Base-by-base conservation (phyloP, 2,329 filamentous ascomycete species). In the Lachnellula cervina region DNA sequence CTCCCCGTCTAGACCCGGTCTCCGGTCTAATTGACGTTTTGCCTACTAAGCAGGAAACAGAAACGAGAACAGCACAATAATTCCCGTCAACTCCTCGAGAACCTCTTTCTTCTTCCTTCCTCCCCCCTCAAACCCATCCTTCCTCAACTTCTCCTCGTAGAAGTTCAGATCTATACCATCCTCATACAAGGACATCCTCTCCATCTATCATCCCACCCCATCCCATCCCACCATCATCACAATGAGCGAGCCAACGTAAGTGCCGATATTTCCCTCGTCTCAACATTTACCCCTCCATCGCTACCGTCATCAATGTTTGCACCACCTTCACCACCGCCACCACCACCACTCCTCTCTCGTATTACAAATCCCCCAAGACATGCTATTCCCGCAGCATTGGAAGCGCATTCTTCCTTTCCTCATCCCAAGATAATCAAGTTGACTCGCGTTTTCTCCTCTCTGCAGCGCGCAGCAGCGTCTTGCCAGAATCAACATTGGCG, bases 401-500 rank as follows among this genome's bases (percentile, higher is more conserved):
- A 50, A 55, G 47, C 61, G 55, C 50, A 52, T 60, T 63, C 66
- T 66, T 62, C 5, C 11, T 25, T 9, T 44, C 1, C 13, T 11
- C 2, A 25, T 7, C 42, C 6, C n/a, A 23, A 42, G 13, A 13
- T 21, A 13, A 3, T 19, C 42, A 11, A 11, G 21, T 44, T 69
- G 65, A 65, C 63, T 56, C 61, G 57, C 60, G 58, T 66, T 68
- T 64, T 61, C 58, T 58, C 58, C 57, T 65, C 64, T 64, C 68
- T 74, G 68, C 78, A 89, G 86, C 79, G 85, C 86, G 76, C 42
- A 25, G 42, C 42, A 44, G 11, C 87, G 87, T 76, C 81, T 90
- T 70, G 84, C 85, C 73, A 85, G 81, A 77, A 82, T 88, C 74
- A 81, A 84, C 77, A 80, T 88, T 75, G 84, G 85, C 75, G 82